A percentile compares a stretch with the other conserved stretches of the same genome.
Evolutionary conservation across 2,329 filamentous ascomycete species (phyloP).

Genomic region (Arthrobotrys megalospora): DNA sequence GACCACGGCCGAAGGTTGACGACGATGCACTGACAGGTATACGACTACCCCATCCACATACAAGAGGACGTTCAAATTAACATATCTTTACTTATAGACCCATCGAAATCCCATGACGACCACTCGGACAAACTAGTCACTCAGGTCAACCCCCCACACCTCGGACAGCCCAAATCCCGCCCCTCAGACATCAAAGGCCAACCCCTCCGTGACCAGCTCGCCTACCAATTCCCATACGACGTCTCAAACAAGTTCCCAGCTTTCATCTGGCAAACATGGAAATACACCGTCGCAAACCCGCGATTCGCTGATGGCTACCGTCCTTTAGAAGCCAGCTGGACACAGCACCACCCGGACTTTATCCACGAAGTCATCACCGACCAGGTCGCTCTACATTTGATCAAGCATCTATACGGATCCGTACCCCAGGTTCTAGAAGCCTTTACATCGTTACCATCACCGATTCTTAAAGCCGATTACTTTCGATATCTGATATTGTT

Average conservation of each 20-base stretch:
- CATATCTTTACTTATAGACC: not conserved
- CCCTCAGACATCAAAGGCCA: slow-evolving; percentile 49
- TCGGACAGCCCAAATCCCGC: slow-evolving; percentile 17
- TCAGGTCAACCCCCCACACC: slow-evolving; percentile 33
- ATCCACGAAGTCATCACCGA: slow-evolving; percentile 95
- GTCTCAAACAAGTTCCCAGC: slow-evolving; percentile 90
- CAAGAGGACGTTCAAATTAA: not conserved
- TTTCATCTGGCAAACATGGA: slow-evolving; percentile 99
- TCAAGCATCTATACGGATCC: slow-evolving; percentile 88
- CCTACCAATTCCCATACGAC: slow-evolving; percentile 95
- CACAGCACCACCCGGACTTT: slow-evolving; percentile 87
- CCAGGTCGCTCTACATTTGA: slow-evolving; percentile 82
- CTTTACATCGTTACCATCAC: slow-evolving; percentile 79
- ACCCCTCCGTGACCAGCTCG: slow-evolving; percentile 81
- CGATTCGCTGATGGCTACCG: slow-evolving; percentile 83
- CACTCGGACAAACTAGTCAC: slow-evolving; percentile 41
- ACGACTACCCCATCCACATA: not conserved
- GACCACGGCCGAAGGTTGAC: slow-evolving; percentile 40
- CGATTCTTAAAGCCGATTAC: slow-evolving; percentile 77
- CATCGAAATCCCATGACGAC: slow-evolving; percentile 31
- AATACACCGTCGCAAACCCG: slow-evolving; percentile 81
- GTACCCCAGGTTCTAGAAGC: slow-evolving; percentile 84
- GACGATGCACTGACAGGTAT: slow-evolving; percentile 19
- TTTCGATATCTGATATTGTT: slow-evolving; percentile 80
- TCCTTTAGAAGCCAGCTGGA: slow-evolving; percentile 90